phyloP scores from a whole-genome alignment of 2,329 filamentous ascomycete genomes.

The Colletotrichum karsti region DNA sequence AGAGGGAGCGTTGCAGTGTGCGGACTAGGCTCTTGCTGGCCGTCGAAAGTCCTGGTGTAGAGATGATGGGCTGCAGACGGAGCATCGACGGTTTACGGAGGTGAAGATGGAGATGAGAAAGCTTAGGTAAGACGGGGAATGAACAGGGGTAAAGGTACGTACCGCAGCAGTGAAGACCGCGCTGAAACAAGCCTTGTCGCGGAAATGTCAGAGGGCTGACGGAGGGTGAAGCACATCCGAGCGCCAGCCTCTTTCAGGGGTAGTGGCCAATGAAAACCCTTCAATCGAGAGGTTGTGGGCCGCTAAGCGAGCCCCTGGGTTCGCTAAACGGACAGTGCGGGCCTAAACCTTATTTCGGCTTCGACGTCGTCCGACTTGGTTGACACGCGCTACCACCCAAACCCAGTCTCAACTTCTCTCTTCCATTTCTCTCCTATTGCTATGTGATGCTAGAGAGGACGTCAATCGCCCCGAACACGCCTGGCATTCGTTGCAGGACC shows the following conservation, averaged over 20 bases:
- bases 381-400: slow-evolving; percentile 17
- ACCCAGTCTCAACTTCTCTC: slow-evolving; percentile 4
- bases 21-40: not conserved
- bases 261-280: not conserved
- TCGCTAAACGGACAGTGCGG: slow-evolving; percentile 6
- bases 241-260: slow-evolving; percentile 18
- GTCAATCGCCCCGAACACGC: not conserved
- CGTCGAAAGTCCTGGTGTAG: too few species aligned
- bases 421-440: not conserved
- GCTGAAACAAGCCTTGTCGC: slow-evolving; percentile 44
- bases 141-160: too few species aligned
- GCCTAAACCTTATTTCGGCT: slow-evolving; percentile 46
- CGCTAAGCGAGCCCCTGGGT: slow-evolving; percentile 3
- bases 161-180: too few species aligned
- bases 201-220: slow-evolving; percentile 38
- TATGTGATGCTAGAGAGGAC: too few species aligned
- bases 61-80: too few species aligned
- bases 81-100: too few species aligned
- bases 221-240: slow-evolving; percentile 38
- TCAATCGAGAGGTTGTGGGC: slow-evolving; percentile 29
- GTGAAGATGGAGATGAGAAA: too few species aligned
- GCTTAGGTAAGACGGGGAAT: too few species aligned
- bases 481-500: not conserved
- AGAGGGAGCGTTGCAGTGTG: not conserved
- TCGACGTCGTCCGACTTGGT: slow-evolving; percentile 35